Percentiles rank a stretch among this genome's conserved stretches.
Evolutionary conservation across 768 basidiomycete genomes (phyloP).

Genomic region (Tephrocybe sp.): DNA sequence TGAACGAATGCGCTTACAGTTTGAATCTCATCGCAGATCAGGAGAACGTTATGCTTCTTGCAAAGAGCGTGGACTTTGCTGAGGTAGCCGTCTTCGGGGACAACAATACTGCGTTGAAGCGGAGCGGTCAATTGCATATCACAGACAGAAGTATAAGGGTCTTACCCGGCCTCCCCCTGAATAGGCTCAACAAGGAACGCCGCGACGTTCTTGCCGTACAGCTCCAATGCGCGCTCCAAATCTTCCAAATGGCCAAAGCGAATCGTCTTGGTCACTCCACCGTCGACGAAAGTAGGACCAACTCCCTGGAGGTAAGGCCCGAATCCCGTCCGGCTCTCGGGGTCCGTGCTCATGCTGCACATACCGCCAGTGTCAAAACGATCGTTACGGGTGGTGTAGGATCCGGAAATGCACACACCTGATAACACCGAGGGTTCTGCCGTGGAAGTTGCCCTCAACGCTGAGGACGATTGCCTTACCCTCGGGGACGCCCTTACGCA

Average conservation of each 20-base stretch:
- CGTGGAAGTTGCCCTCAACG: conserved; percentile 93
- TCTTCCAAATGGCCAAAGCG: conserved; percentile 84
- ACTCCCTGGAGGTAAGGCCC: conserved; percentile 89
- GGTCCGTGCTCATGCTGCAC: conserved; percentile 89
- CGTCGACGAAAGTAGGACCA: conserved; percentile 73
- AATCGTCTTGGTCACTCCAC: conserved; percentile 56
- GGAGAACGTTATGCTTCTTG: conserved; percentile 89
- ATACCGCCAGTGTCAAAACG: neutral
- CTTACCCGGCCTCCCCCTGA: conserved; percentile 97
- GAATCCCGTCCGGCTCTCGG: conserved; percentile 82
- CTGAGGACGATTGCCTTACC: conserved; percentile 86
- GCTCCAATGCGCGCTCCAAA: conserved; percentile 75
- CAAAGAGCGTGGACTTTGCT: conserved; percentile 76
- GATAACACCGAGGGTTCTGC: conserved; percentile 86
- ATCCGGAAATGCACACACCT: conserved; percentile 42
- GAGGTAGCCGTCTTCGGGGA: conserved; percentile 89
- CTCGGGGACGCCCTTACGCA: conserved; percentile 76
- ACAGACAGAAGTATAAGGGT: neutral
- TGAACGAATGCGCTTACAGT: conserved; percentile 57
- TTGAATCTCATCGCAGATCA: conserved; percentile 98
- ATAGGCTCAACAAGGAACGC: conserved; percentile 98
- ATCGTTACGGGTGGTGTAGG: neutral
- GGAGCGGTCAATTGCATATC: neutral
- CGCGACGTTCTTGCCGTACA: conserved; percentile 81
- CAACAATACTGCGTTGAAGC: conserved; percentile 69